Conservation (phyloP, 768 basidiomycete genomes). For the Pleurotus giganteus region DNA sequence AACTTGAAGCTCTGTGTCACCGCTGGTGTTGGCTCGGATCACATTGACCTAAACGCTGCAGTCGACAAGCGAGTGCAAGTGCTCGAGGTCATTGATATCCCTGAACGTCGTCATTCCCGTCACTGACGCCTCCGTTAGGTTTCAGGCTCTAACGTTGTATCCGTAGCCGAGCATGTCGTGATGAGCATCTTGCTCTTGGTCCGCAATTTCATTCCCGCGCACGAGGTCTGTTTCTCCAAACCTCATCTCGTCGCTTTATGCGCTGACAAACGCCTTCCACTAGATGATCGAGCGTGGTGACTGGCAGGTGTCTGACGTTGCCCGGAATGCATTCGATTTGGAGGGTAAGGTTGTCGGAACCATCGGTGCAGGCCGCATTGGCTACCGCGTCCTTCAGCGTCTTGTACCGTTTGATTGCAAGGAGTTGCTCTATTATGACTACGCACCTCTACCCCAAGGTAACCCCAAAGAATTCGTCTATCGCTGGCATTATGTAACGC, state of each 20-base stretch:
- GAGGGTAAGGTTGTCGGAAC: constrained; percentile 92
- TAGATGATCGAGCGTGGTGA: constrained; percentile 82
- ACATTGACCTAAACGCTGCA: constrained; percentile 86
- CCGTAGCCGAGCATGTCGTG: constrained; percentile 88
- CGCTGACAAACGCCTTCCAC: background rate
- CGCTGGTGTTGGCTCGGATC: constrained; percentile 89
- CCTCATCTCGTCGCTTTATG: background rate
- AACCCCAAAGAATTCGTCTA: background rate
- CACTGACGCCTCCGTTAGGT: constrained; percentile 39
- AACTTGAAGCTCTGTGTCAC: constrained; percentile 90
- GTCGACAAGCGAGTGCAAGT: constrained; percentile 80
- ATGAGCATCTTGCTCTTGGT: constrained; percentile 91
- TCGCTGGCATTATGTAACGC: constrained; percentile 6
- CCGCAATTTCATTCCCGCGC: constrained; percentile 85
- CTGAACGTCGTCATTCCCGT: constrained; percentile 1
- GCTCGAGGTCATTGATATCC: constrained; percentile 45
- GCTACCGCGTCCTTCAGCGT: constrained; percentile 83
- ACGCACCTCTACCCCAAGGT: constrained; percentile 68
- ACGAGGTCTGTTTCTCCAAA: constrained; percentile 52
- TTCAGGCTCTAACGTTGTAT: constrained; percentile 87
- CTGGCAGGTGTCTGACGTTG: constrained; percentile 84
- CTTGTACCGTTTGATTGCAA: constrained; percentile 84
- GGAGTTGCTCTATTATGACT: constrained; percentile 90
- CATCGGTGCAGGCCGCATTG: constrained; percentile 79
- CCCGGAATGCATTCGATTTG: constrained; percentile 82